Evolutionary conservation across 768 basidiomycete genomes (phyloP).

Genomic region (Agrocybe praecox): DNA sequence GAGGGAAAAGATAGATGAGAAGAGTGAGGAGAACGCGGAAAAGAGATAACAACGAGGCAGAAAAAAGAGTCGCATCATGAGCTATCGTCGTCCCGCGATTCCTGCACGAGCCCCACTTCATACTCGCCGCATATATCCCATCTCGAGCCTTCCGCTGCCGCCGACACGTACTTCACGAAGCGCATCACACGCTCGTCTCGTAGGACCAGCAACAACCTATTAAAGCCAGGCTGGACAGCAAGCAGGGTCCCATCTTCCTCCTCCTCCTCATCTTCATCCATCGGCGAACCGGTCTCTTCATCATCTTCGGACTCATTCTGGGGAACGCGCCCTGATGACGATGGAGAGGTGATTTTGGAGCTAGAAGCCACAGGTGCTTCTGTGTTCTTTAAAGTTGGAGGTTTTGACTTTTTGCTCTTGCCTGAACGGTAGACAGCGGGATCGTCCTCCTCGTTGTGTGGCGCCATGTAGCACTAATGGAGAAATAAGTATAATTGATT

Average conservation of each 20-base stretch:
- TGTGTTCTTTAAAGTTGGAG: constrained; percentile 5
- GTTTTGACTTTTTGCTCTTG: constrained; percentile 41
- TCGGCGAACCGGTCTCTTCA: constrained; percentile 27
- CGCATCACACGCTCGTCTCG: constrained; percentile 92
- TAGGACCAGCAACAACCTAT: constrained; percentile 84
- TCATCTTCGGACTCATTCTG: constrained; percentile 9
- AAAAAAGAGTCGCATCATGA: not conserved
- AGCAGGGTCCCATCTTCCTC: constrained; percentile 81
- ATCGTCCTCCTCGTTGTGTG: constrained; percentile 93
- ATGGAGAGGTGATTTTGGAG: not conserved
- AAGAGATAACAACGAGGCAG: not conserved
- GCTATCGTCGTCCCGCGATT: constrained; percentile 48
- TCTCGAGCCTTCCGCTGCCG: constrained; percentile 84
- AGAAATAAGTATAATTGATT: constrained; percentile 6
- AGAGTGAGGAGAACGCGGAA: not conserved
- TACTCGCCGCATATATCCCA: constrained; percentile 96
- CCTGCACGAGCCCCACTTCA: constrained; percentile 82
- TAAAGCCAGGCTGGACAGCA: constrained; percentile 88
- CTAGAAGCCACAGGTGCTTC: constrained; percentile 6
- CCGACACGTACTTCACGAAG: constrained; percentile 95
- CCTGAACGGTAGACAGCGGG: constrained; percentile 89
- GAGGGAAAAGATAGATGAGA: not conserved
- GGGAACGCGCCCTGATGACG: not conserved
- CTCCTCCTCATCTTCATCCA: constrained; percentile 45
- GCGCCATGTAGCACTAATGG: constrained; percentile 87